Evolutionary conservation across 192 early-diverging fungal genomes (phyloP).

Genomic region (Umbelopsis vinacea): DNA sequence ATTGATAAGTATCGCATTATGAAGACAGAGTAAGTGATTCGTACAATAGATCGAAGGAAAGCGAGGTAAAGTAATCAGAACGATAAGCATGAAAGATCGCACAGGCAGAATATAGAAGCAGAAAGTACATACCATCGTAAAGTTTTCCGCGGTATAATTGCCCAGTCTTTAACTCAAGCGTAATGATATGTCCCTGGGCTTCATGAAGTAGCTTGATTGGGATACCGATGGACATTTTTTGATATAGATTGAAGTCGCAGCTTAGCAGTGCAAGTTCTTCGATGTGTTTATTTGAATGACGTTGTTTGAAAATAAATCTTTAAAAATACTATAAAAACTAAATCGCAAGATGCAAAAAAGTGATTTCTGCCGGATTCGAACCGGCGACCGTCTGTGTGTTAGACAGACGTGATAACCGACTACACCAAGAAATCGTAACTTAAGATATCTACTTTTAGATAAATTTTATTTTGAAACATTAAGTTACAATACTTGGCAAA

Average conservation of each 20-base stretch:
- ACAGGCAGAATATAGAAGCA: not conserved
- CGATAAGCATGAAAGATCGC: slow-evolving; percentile 3
- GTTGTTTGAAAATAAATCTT: not conserved
- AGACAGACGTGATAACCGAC: slow-evolving; percentile 45
- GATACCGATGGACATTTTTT: slow-evolving; percentile 85
- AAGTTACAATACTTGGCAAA: no score
- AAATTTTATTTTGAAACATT: not conserved
- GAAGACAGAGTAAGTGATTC: not conserved
- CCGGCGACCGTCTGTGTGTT: slow-evolving; percentile 56
- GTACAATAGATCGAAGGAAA: not conserved
- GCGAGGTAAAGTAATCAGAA: not conserved
- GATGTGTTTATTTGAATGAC: slow-evolving; percentile 1
- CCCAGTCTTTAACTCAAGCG: slow-evolving; percentile 94
- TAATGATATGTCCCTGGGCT: slow-evolving; percentile 95
- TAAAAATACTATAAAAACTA: slow-evolving; percentile 21
- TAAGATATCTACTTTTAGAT: not conserved
- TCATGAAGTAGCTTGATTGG: slow-evolving; percentile 97
- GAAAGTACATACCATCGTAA: slow-evolving; percentile 66
- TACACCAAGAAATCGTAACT: slow-evolving; percentile 45
- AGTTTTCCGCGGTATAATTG: slow-evolving; percentile 94
- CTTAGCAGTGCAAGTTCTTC: not conserved
- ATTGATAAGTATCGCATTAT: not conserved
- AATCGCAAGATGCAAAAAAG: slow-evolving; percentile 27
- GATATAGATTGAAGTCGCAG: slow-evolving; percentile 16
- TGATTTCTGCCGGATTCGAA: slow-evolving; percentile 53